phyloP scores from a whole-genome alignment of 495 filamentous ascomycete genomes.

The Lentithecium fluviatile region DNA sequence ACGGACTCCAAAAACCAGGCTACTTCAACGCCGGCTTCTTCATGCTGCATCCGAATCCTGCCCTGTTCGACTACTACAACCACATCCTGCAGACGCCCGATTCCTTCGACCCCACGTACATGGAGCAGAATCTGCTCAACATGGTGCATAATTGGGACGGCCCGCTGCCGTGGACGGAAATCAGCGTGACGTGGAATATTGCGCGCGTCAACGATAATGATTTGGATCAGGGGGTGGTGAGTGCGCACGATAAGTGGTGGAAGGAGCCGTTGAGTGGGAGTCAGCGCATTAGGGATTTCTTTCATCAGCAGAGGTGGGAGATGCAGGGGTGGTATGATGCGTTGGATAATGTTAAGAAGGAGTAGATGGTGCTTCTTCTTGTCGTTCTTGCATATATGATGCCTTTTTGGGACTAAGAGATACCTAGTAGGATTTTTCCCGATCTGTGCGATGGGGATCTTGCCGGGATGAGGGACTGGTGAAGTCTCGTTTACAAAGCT shows the following conservation, averaged over 20 bases:
- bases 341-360: background rate
- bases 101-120: slow-evolving; percentile 23
- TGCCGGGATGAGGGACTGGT: too few relatives aligned
- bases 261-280: slow-evolving; percentile 9
- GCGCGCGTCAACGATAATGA: slow-evolving; percentile 18
- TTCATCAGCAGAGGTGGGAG: slow-evolving; percentile 13
- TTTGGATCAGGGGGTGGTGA: slow-evolving; percentile 25
- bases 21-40: slow-evolving; percentile 33
- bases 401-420: too few relatives aligned
- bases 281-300: slow-evolving; percentile 12
- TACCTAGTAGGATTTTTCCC: too few relatives aligned
- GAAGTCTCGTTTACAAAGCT: too few relatives aligned
- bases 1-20: slow-evolving; percentile 15
- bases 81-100: slow-evolving; percentile 14
- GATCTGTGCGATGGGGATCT: too few relatives aligned
- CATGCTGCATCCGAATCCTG: slow-evolving; percentile 13
- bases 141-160: slow-evolving; percentile 28
- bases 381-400: too few relatives aligned
- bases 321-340: slow-evolving; percentile 27
- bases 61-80: slow-evolving; percentile 27
- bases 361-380: background rate
- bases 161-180: slow-evolving; percentile 21
- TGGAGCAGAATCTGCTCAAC: slow-evolving; percentile 33
- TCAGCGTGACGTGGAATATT: slow-evolving; percentile 20
- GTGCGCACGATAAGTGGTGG: slow-evolving; percentile 34